phyloP scores from a whole-genome alignment of 164 flowering plant genomes.

The Stephania yunnanensis region DNA sequence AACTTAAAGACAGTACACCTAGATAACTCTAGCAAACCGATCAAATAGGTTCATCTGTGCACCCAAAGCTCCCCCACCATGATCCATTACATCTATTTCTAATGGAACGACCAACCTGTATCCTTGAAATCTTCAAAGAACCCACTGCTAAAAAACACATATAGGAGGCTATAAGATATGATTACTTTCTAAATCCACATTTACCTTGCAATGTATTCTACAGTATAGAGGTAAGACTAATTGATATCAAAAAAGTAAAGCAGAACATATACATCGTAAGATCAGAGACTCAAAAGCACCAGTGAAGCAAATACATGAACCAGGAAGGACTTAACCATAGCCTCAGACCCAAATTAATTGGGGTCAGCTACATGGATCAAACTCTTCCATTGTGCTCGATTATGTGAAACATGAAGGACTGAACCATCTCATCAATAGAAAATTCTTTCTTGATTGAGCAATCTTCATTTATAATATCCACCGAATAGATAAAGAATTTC shows the following conservation, averaged over 20 bases:
- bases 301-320: background rate
- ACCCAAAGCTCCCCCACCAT: constrained; percentile 59
- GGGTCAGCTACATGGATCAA: too few relatives aligned
- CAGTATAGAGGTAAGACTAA: background rate
- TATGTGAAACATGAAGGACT: background rate
- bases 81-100: constrained; percentile 30
- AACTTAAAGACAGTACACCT: constrained; percentile 34
- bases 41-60: constrained; percentile 76
- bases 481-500: too few relatives aligned
- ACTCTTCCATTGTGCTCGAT: too few relatives aligned
- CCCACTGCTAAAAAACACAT: constrained; percentile 16
- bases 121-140: constrained; percentile 33
- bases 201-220: background rate
- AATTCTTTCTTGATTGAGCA: too few relatives aligned
- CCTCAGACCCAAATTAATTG: too few relatives aligned
- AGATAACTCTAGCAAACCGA: constrained; percentile 84
- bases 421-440: too few relatives aligned
- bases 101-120: constrained; percentile 22
- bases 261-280: background rate
- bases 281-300: background rate
- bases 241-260: background rate
- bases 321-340: too few relatives aligned
- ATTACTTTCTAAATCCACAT: background rate
- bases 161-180: background rate
- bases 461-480: too few relatives aligned